These are phyloP conservation scores for Saccharomycopsis vini DNA, from an alignment of 805 yeast genomes.

Conservation along the genomic window DNA sequence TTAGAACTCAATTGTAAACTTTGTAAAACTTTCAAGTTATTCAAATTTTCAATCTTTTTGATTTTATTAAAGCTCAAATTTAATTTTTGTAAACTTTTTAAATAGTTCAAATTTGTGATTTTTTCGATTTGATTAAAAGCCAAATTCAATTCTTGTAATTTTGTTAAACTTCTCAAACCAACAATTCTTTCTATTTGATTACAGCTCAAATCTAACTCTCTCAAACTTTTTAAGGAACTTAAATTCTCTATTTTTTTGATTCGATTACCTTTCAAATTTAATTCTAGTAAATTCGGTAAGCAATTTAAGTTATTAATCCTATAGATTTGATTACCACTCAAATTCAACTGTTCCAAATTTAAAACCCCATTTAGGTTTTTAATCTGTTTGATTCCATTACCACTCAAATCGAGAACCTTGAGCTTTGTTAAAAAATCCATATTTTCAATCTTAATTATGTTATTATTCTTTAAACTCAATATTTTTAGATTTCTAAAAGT, in stretches of 20 bases:
- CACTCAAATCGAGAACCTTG: slow-evolving; percentile 4
- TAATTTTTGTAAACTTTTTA: slow-evolving; percentile 1
- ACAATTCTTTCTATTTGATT: slow-evolving; percentile 5
- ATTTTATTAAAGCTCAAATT: slow-evolving; percentile 8
- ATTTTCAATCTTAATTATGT: slow-evolving; percentile 7
- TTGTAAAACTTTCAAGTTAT: slow-evolving; percentile 29
- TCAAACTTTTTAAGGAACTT: background rate
- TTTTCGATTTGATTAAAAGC: slow-evolving; percentile 2
- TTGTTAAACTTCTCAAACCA: slow-evolving; percentile 2
- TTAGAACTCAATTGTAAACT: slow-evolving; percentile 53
- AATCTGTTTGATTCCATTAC: slow-evolving; percentile 12
- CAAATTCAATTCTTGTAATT: background rate
- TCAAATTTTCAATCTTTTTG: slow-evolving; percentile 10
- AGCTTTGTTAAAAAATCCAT: slow-evolving; percentile 4
- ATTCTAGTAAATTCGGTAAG: background rate
- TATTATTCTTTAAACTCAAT: too few relatives aligned
- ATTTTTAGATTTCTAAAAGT: too few relatives aligned
- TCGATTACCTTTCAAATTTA: background rate
- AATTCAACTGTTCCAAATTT: slow-evolving; percentile 4
- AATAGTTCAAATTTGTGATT: slow-evolving; percentile 10
- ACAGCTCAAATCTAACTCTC: slow-evolving; percentile 3
- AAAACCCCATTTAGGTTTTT: slow-evolving; percentile 1
- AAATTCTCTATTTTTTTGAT: background rate
- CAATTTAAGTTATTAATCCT: background rate
- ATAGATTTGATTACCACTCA: slow-evolving; percentile 8